Evolutionary conservation across 2,329 filamentous ascomycete genomes (phyloP).

Genomic region (Fusarium palustre): DNA sequence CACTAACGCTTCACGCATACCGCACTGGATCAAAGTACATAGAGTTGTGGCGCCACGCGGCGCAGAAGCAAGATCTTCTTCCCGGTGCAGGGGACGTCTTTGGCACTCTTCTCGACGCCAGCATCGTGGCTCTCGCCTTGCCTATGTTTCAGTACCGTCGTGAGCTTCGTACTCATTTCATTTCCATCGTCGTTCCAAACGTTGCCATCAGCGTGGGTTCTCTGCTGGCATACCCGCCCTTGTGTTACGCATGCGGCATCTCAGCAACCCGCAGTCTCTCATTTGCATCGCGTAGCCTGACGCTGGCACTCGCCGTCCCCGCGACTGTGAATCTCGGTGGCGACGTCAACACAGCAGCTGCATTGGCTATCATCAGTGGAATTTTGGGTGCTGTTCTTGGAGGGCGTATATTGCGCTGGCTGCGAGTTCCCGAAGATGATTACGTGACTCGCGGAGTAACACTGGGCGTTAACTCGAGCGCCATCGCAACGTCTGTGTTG

Average conservation of each 20-base stretch:
- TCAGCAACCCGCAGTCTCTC: conserved; percentile 63
- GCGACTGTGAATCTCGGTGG: conserved; percentile 68
- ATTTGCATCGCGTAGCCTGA: conserved; percentile 68
- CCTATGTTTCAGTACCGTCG: conserved; percentile 71
- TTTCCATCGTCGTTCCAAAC: conserved; percentile 66
- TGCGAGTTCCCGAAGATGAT: conserved; percentile 70
- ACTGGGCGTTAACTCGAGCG: conserved; percentile 70
- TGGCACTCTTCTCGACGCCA: conserved; percentile 65
- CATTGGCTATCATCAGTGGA: conserved; percentile 69
- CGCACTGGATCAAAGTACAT: conserved; percentile 65
- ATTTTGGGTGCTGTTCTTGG: conserved; percentile 70
- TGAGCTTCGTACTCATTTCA: conserved; percentile 65
- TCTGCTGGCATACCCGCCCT: conserved; percentile 67
- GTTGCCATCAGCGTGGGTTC: conserved; percentile 63
- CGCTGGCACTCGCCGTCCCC: conserved; percentile 69
- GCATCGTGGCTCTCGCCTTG: conserved; percentile 68
- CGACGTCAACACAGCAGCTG: conserved; percentile 66
- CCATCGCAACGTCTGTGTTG: conserved; percentile 69
- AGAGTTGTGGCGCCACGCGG: conserved; percentile 59
- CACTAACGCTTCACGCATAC: conserved; percentile 59
- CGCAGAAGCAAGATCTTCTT: conserved; percentile 31
- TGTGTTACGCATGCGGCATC: conserved; percentile 68
- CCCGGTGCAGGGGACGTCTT: conserved; percentile 70
- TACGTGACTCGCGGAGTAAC: conserved; percentile 73
- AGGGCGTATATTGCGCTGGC: conserved; percentile 57